Percentiles rank a stretch among this genome's conserved stretches.
phyloP scores from a whole-genome alignment of 345 rosid genomes.

The Sapria himalayana region DNA sequence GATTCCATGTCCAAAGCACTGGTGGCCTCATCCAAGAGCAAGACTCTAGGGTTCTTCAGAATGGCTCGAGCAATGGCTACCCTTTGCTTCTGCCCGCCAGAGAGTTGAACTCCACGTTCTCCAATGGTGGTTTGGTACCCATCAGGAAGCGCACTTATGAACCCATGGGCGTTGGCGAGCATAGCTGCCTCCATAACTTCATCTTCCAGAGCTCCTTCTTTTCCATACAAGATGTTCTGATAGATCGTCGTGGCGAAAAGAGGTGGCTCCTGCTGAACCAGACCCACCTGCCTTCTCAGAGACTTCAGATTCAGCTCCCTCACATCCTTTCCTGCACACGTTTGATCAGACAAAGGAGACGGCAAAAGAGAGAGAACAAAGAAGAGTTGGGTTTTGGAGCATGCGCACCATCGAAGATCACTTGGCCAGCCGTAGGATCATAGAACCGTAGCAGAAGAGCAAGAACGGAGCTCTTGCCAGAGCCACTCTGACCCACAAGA shows the following conservation, averaged over 20 bases:
- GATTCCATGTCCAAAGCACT: constrained; percentile 78
- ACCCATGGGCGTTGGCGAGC: constrained; percentile 70
- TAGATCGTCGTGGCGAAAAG: constrained; percentile 70
- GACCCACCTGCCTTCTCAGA: constrained; percentile 53
- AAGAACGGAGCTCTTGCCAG: constrained; percentile 85
- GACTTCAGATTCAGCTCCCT: constrained; percentile 47
- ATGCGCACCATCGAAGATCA: constrained; percentile 67
- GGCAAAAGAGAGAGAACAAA: constrained; percentile 1
- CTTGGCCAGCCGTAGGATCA: constrained; percentile 64
- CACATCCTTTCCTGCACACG: constrained; percentile 43
- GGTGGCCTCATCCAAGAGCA: constrained; percentile 83
- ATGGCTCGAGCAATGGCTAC: constrained; percentile 87
- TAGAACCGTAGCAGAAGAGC: constrained; percentile 79
- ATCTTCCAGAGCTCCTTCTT: constrained; percentile 47
- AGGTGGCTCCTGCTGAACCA: constrained; percentile 92
- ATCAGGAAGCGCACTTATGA: constrained; percentile 67
- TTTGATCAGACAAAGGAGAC: not conserved
- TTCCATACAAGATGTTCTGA: constrained; percentile 81
- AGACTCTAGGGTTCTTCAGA: constrained; percentile 66
- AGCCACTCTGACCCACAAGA: constrained; percentile 88
- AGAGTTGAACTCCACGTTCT: constrained; percentile 73
- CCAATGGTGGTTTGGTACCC: constrained; percentile 85
- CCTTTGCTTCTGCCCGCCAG: constrained; percentile 85
- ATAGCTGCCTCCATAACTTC: constrained; percentile 73
- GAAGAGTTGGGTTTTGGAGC: not conserved